Evolutionary conservation across 148 eudicot species (phyloP), one percentile per base, ranked within the genome.

Genomic region (Silene uniflora): DNA sequence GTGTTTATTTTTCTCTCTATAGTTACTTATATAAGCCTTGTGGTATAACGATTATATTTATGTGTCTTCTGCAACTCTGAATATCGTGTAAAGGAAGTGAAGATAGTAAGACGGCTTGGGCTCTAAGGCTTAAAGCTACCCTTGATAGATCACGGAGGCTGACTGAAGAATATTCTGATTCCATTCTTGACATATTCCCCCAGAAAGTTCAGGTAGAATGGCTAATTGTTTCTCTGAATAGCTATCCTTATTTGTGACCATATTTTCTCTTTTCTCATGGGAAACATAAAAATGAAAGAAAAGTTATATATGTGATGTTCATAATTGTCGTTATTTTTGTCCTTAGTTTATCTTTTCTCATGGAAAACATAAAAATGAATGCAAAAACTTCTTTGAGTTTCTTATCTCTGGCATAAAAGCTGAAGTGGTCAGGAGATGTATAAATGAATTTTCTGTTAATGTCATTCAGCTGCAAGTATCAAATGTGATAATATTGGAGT

Each of bases 91-190:
- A 60, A 95, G 97, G 96, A 73, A 84, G 73, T 78, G 99, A 95
- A 91, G 93, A 92, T 70, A 91, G 91, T 42, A 92, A 88, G 85
- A 89, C 47, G 71, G 85, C 88, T 71, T 95, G 99, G 97, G 94
- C 91, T 58, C 84, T 95, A 54, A 86, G 97, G 91, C 90, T 92
- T 63, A 95, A 95, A 87, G 97, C 99, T 71, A 95, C 97, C n/a
- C 84, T 95, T 58, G 99, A 95, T 86, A 88, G 99, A 89, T 86
- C 94, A 66, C 81, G 91, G 77, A 89, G 99, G 84, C 86, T 95
- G 73, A 87, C 94, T 14, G 99, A 91, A 82, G 97, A 91, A 81
- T 95, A 92, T 69, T 90, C 97, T 63, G 99, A 95, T 81, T 83
- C 97, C 35, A 88, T 95, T 77, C 88, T 95, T 77, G 89, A 82